phyloP scores from a whole-genome alignment of 2,329 filamentous ascomycete species.

The Phaeosphaeriaceae sp. region DNA sequence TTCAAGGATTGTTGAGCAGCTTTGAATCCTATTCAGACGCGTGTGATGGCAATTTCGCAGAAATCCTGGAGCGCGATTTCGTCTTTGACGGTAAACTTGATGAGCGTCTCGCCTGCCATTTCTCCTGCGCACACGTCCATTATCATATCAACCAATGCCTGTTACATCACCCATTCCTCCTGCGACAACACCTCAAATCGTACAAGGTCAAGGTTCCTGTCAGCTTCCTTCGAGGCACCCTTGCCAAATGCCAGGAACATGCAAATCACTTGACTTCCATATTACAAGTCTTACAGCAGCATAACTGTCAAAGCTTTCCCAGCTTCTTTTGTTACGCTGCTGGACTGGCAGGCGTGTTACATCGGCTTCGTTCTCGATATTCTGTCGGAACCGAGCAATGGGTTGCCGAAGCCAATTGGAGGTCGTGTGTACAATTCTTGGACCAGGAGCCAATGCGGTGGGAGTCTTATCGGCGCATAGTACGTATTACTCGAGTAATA shows the following conservation, averaged over 20 bases:
- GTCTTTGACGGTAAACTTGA: slow-evolving; percentile 19
- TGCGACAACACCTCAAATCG: slow-evolving; percentile 32
- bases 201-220: slow-evolving; percentile 32
- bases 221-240: slow-evolving; percentile 37
- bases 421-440: slow-evolving; percentile 4
- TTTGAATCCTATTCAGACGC: slow-evolving; percentile 38
- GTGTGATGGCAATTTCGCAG: slow-evolving; percentile 23
- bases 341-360: slow-evolving; percentile 33
- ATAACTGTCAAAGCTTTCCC: slow-evolving; percentile 27
- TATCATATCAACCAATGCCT: slow-evolving; percentile 48
- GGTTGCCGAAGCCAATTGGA: slow-evolving; percentile 1
- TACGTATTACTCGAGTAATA: not conserved
- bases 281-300: slow-evolving; percentile 21
- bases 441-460: slow-evolving; percentile 6
- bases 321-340: slow-evolving; percentile 46
- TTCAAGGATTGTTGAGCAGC: slow-evolving; percentile 41
- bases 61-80: slow-evolving; percentile 16
- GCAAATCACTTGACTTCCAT: slow-evolving; percentile 37
- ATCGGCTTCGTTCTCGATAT: slow-evolving; percentile 4
- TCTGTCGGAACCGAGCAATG: not conserved
- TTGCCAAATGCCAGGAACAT: slow-evolving; percentile 38
- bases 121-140: slow-evolving; percentile 41
- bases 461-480: slow-evolving; percentile 10
- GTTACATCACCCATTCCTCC: slow-evolving; percentile 47
- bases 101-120: slow-evolving; percentile 27